Evolutionary conservation across 768 basidiomycete genomes (phyloP), one percentile per base, ranked within the genome.

Genomic region (Russula dissimulans): DNA sequence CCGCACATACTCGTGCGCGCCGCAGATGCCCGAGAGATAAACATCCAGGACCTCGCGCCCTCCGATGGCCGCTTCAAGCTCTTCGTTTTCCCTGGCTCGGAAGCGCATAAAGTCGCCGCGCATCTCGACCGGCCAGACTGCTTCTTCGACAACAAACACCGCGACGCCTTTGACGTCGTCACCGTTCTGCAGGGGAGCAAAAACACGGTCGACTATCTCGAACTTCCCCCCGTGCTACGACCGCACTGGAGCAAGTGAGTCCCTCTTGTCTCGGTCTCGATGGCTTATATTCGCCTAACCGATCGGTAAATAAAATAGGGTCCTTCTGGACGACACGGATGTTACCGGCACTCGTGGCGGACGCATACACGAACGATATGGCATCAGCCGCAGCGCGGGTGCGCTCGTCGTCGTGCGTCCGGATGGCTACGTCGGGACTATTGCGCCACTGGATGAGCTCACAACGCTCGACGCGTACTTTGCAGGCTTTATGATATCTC

Each of bases 361-460:
- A 3, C 74, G 75, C 39, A 84, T 81, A 4, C 87, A 87, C 67
- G 63, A 69, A 0, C 75, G 77, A 29, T 86, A 81, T 63, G 85
- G 85, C 0, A 76, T 85, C 47, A 69, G 73, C 36, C 58, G 71
- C 5, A 62, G 64, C 51, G 59, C 62, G 1, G 83, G 83, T 17
- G 80, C 77, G 10, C 66, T 83, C 11, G 77, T 83, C 8, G 72
- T 83, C 51, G 77, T 86, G 5, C 76, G 85, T 29, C 84, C 84
- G 8, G 85, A 85, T 65, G 86, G 86, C 15, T 86, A 86, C 58
- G 77, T 89, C 34, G 83, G 81, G 3, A 75, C 74, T 65, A 72
- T 87, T 36, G 76, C 76, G 1, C 78, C 85, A 0, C 70, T 87
- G 44, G 74, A 76, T n/a, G 63, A 75, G 9, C 54, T 67, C 26